A percentile compares a stretch with the other conserved stretches of the same genome.
phyloP scores from a whole-genome alignment of 2,329 filamentous ascomycete species.

The Pseudogymnoascus sp. region DNA sequence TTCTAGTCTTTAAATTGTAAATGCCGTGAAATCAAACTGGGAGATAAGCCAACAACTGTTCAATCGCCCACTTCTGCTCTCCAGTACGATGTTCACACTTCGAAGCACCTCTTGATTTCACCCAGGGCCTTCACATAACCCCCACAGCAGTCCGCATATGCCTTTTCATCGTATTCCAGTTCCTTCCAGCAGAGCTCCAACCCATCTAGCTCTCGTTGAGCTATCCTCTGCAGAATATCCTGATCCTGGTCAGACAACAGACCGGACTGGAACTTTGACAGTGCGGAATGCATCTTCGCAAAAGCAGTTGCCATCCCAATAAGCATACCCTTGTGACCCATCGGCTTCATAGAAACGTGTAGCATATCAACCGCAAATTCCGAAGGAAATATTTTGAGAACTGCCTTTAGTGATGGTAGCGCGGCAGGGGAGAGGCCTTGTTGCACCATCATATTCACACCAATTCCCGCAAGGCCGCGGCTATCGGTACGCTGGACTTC shows the following conservation, averaged over 20 bases:
- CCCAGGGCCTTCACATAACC: conserved; percentile 13
- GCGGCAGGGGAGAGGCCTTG: conserved; percentile 9
- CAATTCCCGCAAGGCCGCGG: conserved; percentile 28
- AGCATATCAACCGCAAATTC: conserved; percentile 23
- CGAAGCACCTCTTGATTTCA: conserved; percentile 15
- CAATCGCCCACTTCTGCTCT: not conserved
- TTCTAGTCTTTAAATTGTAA: conserved; percentile 1
- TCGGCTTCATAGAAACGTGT: conserved; percentile 19
- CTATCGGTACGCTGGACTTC: conserved; percentile 26
- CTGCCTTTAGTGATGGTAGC: conserved; percentile 21
- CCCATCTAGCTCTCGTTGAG: conserved; percentile 13
- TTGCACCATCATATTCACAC: conserved; percentile 23
- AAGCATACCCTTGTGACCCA: conserved; percentile 22
- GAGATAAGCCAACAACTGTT: not conserved
- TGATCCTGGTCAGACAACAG: conserved; percentile 13
- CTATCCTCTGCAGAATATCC: conserved; percentile 13
- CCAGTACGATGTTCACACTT: conserved; percentile 1
- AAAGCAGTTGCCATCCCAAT: conserved; percentile 30
- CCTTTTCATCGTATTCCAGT: conserved; percentile 10
- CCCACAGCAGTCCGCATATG: conserved; percentile 13
- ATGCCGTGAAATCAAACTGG: not conserved
- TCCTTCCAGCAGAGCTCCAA: conserved; percentile 15
- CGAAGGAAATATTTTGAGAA: conserved; percentile 17
- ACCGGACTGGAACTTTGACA: not conserved
- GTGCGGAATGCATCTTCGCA: conserved; percentile 21